These are phyloP conservation scores for Metschnikowia arizonensis DNA, from an alignment of 805 yeast species.

Conservation along the genomic window DNA sequence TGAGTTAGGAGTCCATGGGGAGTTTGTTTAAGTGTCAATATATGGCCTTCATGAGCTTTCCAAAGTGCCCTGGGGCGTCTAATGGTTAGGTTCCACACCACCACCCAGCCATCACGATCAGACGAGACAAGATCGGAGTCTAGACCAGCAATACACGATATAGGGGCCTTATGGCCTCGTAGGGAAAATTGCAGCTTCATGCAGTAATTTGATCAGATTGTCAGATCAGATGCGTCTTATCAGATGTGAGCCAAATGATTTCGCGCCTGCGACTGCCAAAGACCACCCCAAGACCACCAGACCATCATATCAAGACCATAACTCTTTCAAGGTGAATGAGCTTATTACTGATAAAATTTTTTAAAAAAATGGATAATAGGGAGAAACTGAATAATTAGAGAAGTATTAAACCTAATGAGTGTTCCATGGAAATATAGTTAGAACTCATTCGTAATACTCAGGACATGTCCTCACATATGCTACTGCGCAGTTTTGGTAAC, in stretches of 20 bases:
- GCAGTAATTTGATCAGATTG: no score
- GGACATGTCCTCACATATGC: no score
- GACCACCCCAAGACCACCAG: no score
- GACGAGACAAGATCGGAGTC: slow-evolving; percentile 39
- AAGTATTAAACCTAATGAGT: no score
- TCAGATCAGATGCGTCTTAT: not conserved
- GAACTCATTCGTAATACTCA: no score
- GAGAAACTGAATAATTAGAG: no score
- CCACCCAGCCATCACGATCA: slow-evolving; percentile 59
- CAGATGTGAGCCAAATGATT: not conserved
- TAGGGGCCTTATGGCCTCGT: slow-evolving; percentile 17
- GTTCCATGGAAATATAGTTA: no score
- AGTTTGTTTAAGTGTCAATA: slow-evolving; percentile 44
- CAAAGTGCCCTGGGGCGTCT: slow-evolving; percentile 55
- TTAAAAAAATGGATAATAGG: no score
- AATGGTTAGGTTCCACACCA: slow-evolving; percentile 60
- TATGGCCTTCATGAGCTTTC: slow-evolving; percentile 52
- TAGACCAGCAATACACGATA: slow-evolving; percentile 12
- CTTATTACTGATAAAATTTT: no score
- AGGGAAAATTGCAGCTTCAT: slow-evolving; percentile 12
- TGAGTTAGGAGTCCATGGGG: slow-evolving; percentile 48
- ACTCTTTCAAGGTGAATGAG: no score
- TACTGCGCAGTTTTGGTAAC: no score
- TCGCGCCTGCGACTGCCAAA: slow-evolving; percentile 1
- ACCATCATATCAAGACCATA: no score